Base-by-base conservation (phyloP, 352 stramenopile species). In the Pythium pectinolyticum region DNA sequence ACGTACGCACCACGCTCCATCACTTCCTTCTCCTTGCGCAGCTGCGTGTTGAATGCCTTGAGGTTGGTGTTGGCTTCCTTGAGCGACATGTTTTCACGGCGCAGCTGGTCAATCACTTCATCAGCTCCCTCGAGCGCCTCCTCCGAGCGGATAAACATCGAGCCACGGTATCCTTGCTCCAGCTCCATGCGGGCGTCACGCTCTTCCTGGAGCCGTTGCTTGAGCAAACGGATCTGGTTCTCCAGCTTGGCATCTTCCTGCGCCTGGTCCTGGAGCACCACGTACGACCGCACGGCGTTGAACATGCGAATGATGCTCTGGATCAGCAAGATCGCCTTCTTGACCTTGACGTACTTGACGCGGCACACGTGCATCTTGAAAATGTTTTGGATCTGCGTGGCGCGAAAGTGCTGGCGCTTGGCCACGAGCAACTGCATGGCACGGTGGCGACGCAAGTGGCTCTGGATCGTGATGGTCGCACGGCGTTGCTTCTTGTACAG, bases 161-260 rank as follows among this genome's bases (percentile, higher is more conserved):
- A 93, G 41, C 82, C 73, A 43, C 84, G 84, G 48, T 61, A 82
- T 40, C 83, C 82, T 49, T 89, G 82, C 73, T 93, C 84, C 17
- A 93, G 74, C 54, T 93, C 84, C 65, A 91, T 83, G 49, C 88
- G 85, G 22, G 88, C 88, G 58, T 96, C 81, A 37, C 84, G 81
- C 66, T 97, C 94, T 62, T 97, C 87, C 53, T 96, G 75, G 37
- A 98, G 70, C 41, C 96, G 93, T 54, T 86, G 83, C 80, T 98
- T 95, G 24, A 98, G 75, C 50, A 95, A 63, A 53, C 89, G 81
- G 51, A 99, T 95, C 74, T 98, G 94, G 75, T 98, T 98, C 70
- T 98, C 94, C 2, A 99, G 74, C 77, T 99, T 99, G 34, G 93
- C 93, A 64, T 98, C 91, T 61, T 98, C 90, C 59, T 95, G 91